Evolutionary conservation across 768 basidiomycete species (phyloP), one percentile per base, ranked within the genome.

Genomic region (Cubamyces lactineus): DNA sequence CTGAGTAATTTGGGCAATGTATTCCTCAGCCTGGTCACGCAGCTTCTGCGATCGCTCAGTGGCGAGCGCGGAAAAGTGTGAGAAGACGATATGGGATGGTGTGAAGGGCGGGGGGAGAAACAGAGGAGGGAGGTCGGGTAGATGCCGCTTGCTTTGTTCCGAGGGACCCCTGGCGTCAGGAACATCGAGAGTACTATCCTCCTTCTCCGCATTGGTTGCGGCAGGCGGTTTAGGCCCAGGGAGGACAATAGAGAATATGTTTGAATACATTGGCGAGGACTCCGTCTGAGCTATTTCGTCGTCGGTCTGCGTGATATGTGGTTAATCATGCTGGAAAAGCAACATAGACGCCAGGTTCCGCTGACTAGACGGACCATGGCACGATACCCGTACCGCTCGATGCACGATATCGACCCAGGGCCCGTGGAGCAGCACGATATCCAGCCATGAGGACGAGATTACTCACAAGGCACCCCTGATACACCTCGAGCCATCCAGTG

Each of bases 91-190:
- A 66, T 93, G 88, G 17, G 87, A 84, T 7, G 91, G 87, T 0
- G 87, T 83, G 73, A 89, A 92, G 17, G 91, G 91, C 21, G 87
- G 84, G 17, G 90, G 90, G 26, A 86, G 84, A 71, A 91, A 88
- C 41, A 92, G 74, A 5, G 87, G 80, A 41, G 81, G 80, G 64
- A 89, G 66, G 59, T 79, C 73, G 41, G 84, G 80, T 46, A 92
- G 76, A 71, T 64, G 53, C 23, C 40, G 54, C 59, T 62, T 81
- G 28, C 54, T 58, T 15, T 64, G 58, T 40, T 64, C 58, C 15
- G 63, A 64, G 80, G 47, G 75, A 69, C 19, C 67, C 63, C 60
- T 67, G 48, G 46, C 19, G 34, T 45, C 46, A 41, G n/a, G 66
- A 13, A 51, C 41, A 17, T 50, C 23, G 38, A 55, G 53, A 8